Conservation (phyloP, 2,329 filamentous ascomycete species). For the Drechslerella stenobrocha region DNA sequence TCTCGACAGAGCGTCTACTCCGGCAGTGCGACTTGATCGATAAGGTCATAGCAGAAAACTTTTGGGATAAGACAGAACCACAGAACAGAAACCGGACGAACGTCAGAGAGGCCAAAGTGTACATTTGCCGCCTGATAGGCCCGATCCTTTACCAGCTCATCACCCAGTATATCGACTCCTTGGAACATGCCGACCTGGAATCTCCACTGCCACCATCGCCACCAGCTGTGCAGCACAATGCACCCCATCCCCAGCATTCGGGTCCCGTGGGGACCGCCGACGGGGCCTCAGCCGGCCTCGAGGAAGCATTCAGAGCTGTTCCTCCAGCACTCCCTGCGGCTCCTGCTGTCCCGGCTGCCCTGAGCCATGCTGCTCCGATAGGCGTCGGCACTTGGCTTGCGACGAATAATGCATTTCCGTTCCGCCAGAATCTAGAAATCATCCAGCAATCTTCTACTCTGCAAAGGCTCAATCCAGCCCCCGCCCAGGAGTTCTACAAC, state of each 20-base stretch:
- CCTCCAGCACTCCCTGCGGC: background rate
- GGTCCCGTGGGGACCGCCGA: background rate
- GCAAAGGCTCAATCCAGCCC: background rate
- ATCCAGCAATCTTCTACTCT: constrained; percentile 11
- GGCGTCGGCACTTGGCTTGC: constrained; percentile 17
- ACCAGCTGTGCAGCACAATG: constrained; percentile 6
- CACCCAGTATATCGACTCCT: constrained; percentile 21
- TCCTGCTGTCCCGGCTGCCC: background rate
- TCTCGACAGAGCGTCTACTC: constrained; percentile 34
- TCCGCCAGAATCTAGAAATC: constrained; percentile 19
- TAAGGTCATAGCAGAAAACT: constrained; percentile 28
- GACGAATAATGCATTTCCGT: constrained; percentile 20
- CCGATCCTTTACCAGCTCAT: constrained; percentile 32
- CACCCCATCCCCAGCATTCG: constrained; percentile 7
- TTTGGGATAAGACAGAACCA: constrained; percentile 11
- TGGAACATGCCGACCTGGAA: constrained; percentile 4
- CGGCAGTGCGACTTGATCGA: constrained; percentile 30
- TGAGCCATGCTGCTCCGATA: background rate
- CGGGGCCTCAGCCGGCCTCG: background rate
- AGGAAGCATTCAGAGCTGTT: no score
- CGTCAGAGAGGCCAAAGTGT: constrained; percentile 30
- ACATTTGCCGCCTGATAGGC: constrained; percentile 33
- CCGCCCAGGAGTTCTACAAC: background rate
- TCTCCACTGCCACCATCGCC: constrained; percentile 12
- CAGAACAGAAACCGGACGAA: constrained; percentile 42